These are phyloP conservation scores for Leishmania gerbilli DNA, from an alignment of 208 protist genomes.

Conservation along the genomic window DNA sequence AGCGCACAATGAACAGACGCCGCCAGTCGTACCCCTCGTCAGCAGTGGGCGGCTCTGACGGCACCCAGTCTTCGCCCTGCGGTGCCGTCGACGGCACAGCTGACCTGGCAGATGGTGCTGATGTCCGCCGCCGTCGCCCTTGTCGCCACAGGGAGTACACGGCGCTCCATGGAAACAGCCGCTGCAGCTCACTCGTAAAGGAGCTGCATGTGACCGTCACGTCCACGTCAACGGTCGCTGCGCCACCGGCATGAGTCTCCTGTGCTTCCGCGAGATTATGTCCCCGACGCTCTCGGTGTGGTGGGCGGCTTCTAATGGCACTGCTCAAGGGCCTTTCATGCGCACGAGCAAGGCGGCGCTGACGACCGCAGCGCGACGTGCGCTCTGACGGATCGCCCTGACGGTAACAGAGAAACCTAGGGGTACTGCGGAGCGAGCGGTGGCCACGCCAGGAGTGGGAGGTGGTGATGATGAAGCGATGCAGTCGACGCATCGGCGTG, in stretches of 20 bases:
- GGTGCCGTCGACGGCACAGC: background rate
- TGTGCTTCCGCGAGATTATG: background rate
- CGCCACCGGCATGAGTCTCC: too few relatives aligned
- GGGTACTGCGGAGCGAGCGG: background rate
- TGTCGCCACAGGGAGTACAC: slow-evolving; percentile 2
- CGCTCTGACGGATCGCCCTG: background rate
- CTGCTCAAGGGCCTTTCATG: background rate
- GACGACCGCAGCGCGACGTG: background rate
- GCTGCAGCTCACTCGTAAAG: slow-evolving; percentile 15
- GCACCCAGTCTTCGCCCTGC: background rate
- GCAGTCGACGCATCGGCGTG: background rate
- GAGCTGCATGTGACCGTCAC: slow-evolving; percentile 32
- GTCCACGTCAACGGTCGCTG: background rate
- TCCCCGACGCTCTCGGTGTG: background rate
- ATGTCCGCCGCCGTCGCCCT: background rate
- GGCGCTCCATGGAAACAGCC: slow-evolving; percentile 30
- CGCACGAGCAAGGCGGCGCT: background rate
- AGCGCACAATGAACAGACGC: slow-evolving; percentile 30
- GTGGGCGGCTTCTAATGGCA: background rate
- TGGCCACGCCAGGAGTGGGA: background rate
- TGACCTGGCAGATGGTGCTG: background rate
- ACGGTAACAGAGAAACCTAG: background rate
- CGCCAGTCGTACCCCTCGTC: slow-evolving; percentile 27
- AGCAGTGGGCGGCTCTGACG: background rate
- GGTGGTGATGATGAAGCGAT: background rate